These are phyloP conservation scores for Fusarium pseudoanthophilum DNA, from an alignment of 2,329 filamentous ascomycete species.

Conservation along the genomic window DNA sequence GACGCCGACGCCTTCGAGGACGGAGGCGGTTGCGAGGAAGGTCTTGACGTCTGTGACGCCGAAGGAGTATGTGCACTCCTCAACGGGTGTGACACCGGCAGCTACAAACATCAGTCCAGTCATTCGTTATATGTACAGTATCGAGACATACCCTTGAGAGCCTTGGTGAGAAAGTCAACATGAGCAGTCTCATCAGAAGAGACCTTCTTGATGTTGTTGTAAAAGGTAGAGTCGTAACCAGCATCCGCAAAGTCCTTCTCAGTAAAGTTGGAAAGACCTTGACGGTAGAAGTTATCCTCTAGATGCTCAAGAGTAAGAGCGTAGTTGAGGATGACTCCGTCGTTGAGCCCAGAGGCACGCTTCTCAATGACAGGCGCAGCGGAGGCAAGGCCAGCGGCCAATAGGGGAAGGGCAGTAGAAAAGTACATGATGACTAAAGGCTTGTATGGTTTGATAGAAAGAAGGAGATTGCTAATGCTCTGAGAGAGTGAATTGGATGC, in stretches of 20 bases:
- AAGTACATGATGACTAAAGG: slow-evolving; percentile 3
- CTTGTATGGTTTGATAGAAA: neutral
- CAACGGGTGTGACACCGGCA: slow-evolving; percentile 60
- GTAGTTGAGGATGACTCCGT: slow-evolving; percentile 56
- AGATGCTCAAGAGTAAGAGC: slow-evolving; percentile 64
- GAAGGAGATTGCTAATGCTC: rapidly evolving
- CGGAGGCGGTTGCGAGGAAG: slow-evolving; percentile 70
- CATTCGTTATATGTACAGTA: rapidly evolving
- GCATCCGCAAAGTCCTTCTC: slow-evolving; percentile 62
- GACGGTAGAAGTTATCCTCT: slow-evolving; percentile 71
- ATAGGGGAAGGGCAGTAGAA: slow-evolving; percentile 16
- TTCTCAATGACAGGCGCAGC: slow-evolving; percentile 28
- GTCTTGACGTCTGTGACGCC: slow-evolving; percentile 66
- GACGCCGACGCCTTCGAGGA: slow-evolving; percentile 74
- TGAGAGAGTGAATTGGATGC: neutral
- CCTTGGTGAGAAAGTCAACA: slow-evolving; percentile 37
- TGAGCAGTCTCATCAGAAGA: slow-evolving; percentile 59
- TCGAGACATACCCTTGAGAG: slow-evolving; percentile 17
- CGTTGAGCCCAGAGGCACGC: slow-evolving; percentile 29
- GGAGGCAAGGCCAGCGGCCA: slow-evolving; percentile 26
- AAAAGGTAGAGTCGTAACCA: slow-evolving; percentile 63
- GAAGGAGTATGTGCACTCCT: slow-evolving; percentile 68
- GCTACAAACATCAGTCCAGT: slow-evolving; percentile 31
- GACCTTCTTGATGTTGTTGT: slow-evolving; percentile 67
- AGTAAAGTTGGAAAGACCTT: slow-evolving; percentile 68